Evolutionary conservation across 768 basidiomycete genomes (phyloP).

Genomic region (Tylopilus subfusipes): DNA sequence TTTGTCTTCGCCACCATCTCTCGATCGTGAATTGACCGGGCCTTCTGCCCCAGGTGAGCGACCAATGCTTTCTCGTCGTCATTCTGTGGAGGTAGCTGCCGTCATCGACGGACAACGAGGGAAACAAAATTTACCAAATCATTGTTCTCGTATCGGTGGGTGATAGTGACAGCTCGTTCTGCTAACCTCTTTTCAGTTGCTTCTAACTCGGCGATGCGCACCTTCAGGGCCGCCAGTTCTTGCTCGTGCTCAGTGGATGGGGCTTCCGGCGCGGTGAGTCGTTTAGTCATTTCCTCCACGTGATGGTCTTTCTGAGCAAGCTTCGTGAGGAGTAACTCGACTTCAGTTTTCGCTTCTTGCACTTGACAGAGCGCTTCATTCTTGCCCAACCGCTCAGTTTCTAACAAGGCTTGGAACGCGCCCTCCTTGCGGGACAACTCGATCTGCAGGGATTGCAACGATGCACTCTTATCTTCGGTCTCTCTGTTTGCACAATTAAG

Average conservation of each 20-base stretch:
- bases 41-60: conserved; percentile 40
- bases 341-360: conserved; percentile 17
- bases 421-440: conserved; percentile 29
- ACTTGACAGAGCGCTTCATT: conserved; percentile 18
- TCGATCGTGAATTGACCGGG: conserved; percentile 49
- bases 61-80: conserved; percentile 51
- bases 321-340: conserved; percentile 21
- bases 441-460: conserved; percentile 16
- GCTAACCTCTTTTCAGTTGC: conserved; percentile 27
- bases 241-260: conserved; percentile 25
- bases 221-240: conserved; percentile 23
- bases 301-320: conserved; percentile 20
- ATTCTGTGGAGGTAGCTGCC: conserved; percentile 33
- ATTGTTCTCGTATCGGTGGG: conserved; percentile 41
- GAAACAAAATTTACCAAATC: conserved; percentile 40
- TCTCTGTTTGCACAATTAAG: conserved; percentile 13
- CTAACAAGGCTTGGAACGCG: conserved; percentile 18
- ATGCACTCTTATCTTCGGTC: conserved; percentile 7
- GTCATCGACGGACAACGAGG: conserved; percentile 8
- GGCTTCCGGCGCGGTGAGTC: conserved; percentile 21
- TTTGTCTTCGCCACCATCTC: conserved; percentile 52
- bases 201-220: conserved; percentile 28
- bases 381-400: conserved; percentile 21
- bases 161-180: conserved; percentile 27
- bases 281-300: conserved; percentile 20